Evolutionary conservation across 2,329 filamentous ascomycete species (phyloP), one percentile per base, ranked within the genome.

Genomic region (Cladorrhinum sp.): DNA sequence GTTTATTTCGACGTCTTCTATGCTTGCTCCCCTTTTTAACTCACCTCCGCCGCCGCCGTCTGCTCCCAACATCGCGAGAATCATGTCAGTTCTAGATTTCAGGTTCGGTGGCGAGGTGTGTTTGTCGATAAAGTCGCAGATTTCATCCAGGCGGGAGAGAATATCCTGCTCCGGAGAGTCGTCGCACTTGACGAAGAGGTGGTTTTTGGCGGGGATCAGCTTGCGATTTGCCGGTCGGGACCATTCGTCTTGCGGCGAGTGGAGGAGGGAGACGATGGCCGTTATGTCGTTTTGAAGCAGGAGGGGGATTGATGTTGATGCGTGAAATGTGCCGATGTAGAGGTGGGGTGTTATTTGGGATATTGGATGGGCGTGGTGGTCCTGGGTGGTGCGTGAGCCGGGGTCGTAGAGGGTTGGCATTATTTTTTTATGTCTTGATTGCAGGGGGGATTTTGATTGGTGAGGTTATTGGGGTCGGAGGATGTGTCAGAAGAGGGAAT

Each of bases 121-220:
- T 2, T 49, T 16, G 27, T 68, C 61, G 55, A 69, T 69, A 52
- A 69, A 68, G 38, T 69, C 58, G 58, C 66, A 69, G 10, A 67
- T 62, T 1, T 50, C 50, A 2, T 29, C 32, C 9, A 67, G 32
- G 1, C 50, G 32, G 10, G 5, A 29, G 3, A 65, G 50, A 10
- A 68, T 57, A 38, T 67, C 53, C 1, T 64, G 54, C 25, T 51
- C 54, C 1, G 61, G 38, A 5, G 49, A 41, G 51, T 68, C 64
- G 10, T 60, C 50, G 23, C 54, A 62, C 27, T 20, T 23, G 27
- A 68, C 45, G 38, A 60, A 62, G 4, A 67, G 20, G 48, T 66
- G 62, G 24, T 62, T 50, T 8, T 56, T 12, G 18, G 48, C 22
- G 10, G 61, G 54, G 1, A 68, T 54, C 0, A 64, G 50, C 27